phyloP scores from a whole-genome alignment of 2,329 filamentous ascomycete species.

The Lachnellula hyalina region DNA sequence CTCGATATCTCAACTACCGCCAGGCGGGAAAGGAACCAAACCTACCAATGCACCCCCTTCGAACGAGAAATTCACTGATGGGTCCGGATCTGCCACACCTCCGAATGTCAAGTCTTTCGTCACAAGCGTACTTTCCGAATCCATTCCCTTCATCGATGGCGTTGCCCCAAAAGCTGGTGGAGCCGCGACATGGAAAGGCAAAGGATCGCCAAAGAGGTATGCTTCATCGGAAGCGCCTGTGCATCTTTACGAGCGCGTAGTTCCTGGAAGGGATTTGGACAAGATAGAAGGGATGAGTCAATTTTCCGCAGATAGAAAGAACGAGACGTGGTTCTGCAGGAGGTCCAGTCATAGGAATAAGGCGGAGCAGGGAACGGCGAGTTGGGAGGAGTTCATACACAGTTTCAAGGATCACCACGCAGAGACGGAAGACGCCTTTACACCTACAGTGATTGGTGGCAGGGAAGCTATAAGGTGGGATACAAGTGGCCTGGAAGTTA shows the following conservation, averaged over 20 bases:
- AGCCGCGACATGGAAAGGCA: constrained; percentile 44
- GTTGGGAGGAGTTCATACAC: constrained; percentile 57
- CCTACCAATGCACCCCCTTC: constrained; percentile 11
- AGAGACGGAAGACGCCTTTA: constrained; percentile 52
- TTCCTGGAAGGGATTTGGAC: constrained; percentile 41
- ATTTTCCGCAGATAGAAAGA: constrained; percentile 28
- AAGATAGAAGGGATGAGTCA: constrained; percentile 30
- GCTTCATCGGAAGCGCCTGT: constrained; percentile 46
- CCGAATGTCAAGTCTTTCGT: constrained; percentile 44
- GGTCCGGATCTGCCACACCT: constrained; percentile 9
- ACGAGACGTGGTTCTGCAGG: constrained; percentile 60
- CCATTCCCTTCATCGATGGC: constrained; percentile 51
- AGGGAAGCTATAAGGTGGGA: constrained; percentile 41
- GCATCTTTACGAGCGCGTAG: constrained; percentile 46
- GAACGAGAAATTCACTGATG: constrained; percentile 11
- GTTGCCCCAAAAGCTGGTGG: constrained; percentile 40
- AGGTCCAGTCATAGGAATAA: constrained; percentile 55
- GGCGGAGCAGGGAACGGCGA: constrained; percentile 47
- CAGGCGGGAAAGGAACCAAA: constrained; percentile 25
- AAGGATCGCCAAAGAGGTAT: constrained; percentile 42
- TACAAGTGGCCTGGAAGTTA: constrained; percentile 37
- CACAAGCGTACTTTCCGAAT: constrained; percentile 49
- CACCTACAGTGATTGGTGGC: constrained; percentile 47
- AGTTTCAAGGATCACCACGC: constrained; percentile 55
- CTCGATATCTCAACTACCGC: constrained; percentile 42